Percentiles rank a stretch among this genome's conserved stretches.
Conservation (phyloP, 306 rosid species). For the Gastrolobium bilobum region DNA sequence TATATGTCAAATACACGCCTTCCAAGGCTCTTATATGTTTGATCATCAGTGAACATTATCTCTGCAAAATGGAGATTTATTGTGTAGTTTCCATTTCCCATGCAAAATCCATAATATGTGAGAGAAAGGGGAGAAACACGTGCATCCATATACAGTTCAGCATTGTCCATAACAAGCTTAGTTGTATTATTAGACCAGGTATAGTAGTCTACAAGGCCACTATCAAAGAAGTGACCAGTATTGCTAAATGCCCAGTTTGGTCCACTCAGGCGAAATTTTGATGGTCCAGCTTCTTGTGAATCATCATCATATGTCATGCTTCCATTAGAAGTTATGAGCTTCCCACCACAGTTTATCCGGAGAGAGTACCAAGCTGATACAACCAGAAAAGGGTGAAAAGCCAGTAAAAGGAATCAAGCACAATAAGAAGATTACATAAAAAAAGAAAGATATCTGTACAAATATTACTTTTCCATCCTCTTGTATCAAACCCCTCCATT, state of each 20-base stretch:
- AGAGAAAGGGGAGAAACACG: conserved; percentile 78
- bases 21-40: conserved; percentile 57
- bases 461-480: neutral
- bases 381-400: conserved; percentile 3
- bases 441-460: no score
- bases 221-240: conserved; percentile 69
- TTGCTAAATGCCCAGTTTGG: conserved; percentile 72
- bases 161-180: conserved; percentile 53
- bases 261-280: conserved; percentile 40
- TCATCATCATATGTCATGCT: conserved; percentile 57
- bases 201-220: conserved; percentile 35
- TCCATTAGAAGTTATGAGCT: conserved; percentile 42
- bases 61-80: conserved; percentile 69
- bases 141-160: conserved; percentile 64
- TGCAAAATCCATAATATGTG: conserved; percentile 68
- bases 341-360: conserved; percentile 78
- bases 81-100: conserved; percentile 66
- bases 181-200: conserved; percentile 47
- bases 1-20: conserved; percentile 68
- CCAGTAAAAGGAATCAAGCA: neutral
- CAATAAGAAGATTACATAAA: no score
- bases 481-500: neutral
- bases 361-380: conserved; percentile 56
- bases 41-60: conserved; percentile 48
- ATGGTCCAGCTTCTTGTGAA: conserved; percentile 49